Evolutionary conservation across 2,329 filamentous ascomycete genomes (phyloP).

Genomic region (Fusarium scirpi): DNA sequence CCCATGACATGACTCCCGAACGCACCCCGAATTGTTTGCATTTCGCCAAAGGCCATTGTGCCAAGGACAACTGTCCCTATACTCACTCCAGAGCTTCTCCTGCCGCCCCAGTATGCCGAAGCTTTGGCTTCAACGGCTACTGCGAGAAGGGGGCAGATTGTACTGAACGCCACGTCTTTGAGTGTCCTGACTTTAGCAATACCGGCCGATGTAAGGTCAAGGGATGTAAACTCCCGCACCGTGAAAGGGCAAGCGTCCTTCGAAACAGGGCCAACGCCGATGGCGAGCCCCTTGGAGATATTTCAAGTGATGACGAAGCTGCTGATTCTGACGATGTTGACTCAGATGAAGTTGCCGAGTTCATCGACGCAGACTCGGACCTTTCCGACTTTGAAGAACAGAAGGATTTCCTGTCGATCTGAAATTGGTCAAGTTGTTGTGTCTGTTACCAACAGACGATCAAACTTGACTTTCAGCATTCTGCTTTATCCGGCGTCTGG

Average conservation of each 20-base stretch:
- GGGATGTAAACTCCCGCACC: slow-evolving; percentile 87
- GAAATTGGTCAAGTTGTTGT: slow-evolving; percentile 27
- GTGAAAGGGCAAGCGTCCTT: slow-evolving; percentile 84
- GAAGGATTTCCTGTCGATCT: slow-evolving; percentile 68
- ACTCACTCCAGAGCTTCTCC: slow-evolving; percentile 84
- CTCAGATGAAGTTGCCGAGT: slow-evolving; percentile 79
- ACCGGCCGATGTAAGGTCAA: slow-evolving; percentile 83
- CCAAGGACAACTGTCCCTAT: slow-evolving; percentile 87
- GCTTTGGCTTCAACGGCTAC: slow-evolving; percentile 88
- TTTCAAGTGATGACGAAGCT: slow-evolving; percentile 81
- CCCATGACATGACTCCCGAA: slow-evolving; percentile 85
- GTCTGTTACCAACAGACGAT: slow-evolving; percentile 7
- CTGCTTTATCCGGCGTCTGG: slow-evolving; percentile 38
- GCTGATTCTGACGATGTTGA: slow-evolving; percentile 83
- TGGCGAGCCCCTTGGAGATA: slow-evolving; percentile 71
- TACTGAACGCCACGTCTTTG: slow-evolving; percentile 85
- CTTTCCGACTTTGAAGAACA: slow-evolving; percentile 68
- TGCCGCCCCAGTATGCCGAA: slow-evolving; percentile 81
- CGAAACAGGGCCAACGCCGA: slow-evolving; percentile 73
- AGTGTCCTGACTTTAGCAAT: slow-evolving; percentile 96
- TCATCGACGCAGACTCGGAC: slow-evolving; percentile 67
- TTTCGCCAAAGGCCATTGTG: slow-evolving; percentile 90
- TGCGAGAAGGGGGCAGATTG: slow-evolving; percentile 86
- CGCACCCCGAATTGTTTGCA: slow-evolving; percentile 90
- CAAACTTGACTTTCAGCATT: slow-evolving; percentile 16